Evolutionary conservation across 805 yeast genomes (phyloP).

Genomic region (Komagataella pastoris): DNA sequence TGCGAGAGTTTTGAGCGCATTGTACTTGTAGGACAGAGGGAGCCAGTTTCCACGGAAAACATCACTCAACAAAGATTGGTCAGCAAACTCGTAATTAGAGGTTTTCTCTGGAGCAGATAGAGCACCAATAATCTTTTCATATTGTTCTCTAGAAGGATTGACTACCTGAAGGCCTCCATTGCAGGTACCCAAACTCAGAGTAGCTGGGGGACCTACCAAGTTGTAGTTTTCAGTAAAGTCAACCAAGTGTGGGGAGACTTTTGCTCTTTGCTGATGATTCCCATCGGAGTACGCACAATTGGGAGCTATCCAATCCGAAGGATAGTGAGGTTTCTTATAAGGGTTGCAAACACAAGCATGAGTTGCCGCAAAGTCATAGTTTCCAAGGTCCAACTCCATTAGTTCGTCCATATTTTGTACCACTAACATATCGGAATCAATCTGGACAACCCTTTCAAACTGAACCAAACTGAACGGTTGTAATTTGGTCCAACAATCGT

Average conservation of each 20-base stretch:
- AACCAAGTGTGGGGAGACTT: neutral
- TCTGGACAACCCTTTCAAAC: constrained; percentile 38
- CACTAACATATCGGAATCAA: constrained; percentile 51
- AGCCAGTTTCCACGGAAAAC: constrained; percentile 38
- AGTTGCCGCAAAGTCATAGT: constrained; percentile 34
- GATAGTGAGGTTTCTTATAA: constrained; percentile 34
- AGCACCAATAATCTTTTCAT: constrained; percentile 25
- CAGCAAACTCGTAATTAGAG: constrained; percentile 37
- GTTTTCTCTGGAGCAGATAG: constrained; percentile 24
- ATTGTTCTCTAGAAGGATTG: constrained; percentile 23
- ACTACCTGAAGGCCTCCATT: constrained; percentile 49
- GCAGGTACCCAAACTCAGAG: constrained; percentile 30
- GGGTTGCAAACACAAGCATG: constrained; percentile 58
- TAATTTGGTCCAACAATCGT: constrained; percentile 50
- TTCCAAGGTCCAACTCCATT: constrained; percentile 28
- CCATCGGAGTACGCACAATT: constrained; percentile 39
- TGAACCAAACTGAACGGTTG: constrained; percentile 38
- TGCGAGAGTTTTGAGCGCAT: constrained; percentile 40
- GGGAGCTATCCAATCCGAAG: constrained; percentile 33
- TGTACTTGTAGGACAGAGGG: constrained; percentile 37
- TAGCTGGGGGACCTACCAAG: neutral
- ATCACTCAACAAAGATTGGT: constrained; percentile 42
- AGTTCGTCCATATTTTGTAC: constrained; percentile 45
- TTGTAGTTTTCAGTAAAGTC: neutral
- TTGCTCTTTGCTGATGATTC: constrained; percentile 8